Percentiles rank a stretch among this genome's conserved stretches.
Evolutionary conservation across 176 grass and related monocot species (phyloP).

Genomic region (Oryza glumipatula): DNA sequence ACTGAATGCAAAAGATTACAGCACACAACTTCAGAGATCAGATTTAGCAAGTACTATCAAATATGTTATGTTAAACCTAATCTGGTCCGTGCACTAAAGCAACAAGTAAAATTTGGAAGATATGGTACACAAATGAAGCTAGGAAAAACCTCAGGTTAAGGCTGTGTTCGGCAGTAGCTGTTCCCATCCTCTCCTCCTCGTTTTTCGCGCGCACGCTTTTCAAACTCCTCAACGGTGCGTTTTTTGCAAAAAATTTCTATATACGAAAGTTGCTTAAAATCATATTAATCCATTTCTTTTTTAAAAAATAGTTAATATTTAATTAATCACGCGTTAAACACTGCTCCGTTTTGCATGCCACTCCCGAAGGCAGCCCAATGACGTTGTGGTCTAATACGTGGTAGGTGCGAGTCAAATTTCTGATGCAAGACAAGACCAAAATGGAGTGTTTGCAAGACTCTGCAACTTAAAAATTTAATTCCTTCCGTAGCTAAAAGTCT

Average conservation of each 20-base stretch:
- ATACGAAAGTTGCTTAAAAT: too few species aligned
- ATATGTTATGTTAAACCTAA: not conserved
- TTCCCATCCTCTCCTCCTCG: too few species aligned
- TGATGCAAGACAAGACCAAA: not conserved
- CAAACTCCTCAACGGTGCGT: fast-evolving
- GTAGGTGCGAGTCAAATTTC: not conserved
- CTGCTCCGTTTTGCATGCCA: too few species aligned
- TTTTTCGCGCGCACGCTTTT: too few species aligned
- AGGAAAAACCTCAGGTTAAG: not conserved
- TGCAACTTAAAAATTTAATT: not conserved
- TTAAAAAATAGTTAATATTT: too few species aligned
- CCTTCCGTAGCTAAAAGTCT: not conserved
- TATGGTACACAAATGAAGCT: not conserved
- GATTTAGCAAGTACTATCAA: not conserved
- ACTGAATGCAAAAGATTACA: not conserved
- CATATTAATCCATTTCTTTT: too few species aligned
- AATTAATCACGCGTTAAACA: too few species aligned
- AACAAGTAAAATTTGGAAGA: not conserved
- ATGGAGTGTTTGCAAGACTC: not conserved
- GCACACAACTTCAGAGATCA: not conserved
- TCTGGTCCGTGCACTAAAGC: not conserved
- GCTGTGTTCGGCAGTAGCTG: too few species aligned
- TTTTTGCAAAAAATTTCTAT: too few species aligned
- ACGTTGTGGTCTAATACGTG: not conserved
- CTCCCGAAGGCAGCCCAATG: not conserved